Evolutionary conservation across 352 stramenopile genomes (phyloP).

Genomic region (Phytophthora meadii): DNA sequence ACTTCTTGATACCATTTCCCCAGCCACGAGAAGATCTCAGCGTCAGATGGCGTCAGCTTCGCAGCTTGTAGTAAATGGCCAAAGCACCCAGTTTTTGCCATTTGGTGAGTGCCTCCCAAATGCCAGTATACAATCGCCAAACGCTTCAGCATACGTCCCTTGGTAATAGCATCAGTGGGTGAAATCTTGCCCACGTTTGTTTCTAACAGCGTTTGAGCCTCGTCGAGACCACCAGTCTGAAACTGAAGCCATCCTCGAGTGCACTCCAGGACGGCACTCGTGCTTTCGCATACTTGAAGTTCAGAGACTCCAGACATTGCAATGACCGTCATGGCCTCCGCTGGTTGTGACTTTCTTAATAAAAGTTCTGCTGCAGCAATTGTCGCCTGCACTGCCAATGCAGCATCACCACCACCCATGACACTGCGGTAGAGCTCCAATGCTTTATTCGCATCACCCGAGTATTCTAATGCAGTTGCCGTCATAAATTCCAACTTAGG

Average conservation of each 20-base stretch:
- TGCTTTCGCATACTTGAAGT: slow-evolving; percentile 9
- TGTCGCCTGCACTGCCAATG: slow-evolving; percentile 39
- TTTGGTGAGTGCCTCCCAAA: slow-evolving; percentile 50
- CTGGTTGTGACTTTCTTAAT: slow-evolving; percentile 30
- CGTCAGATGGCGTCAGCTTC: slow-evolving; percentile 73
- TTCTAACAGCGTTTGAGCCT: slow-evolving; percentile 50
- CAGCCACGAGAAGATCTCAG: slow-evolving; percentile 74
- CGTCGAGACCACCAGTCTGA: slow-evolving; percentile 43
- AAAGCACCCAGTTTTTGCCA: slow-evolving; percentile 73
- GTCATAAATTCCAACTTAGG: slow-evolving; percentile 60
- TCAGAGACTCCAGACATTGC: slow-evolving; percentile 23
- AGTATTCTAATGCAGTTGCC: slow-evolving; percentile 61
- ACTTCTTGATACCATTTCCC: slow-evolving; percentile 82
- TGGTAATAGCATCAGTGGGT: slow-evolving; percentile 12
- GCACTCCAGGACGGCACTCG: slow-evolving; percentile 28
- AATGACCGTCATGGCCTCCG: slow-evolving; percentile 44
- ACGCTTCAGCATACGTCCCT: slow-evolving; percentile 64
- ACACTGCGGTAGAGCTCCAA: slow-evolving; percentile 51
- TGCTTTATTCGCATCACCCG: slow-evolving; percentile 51
- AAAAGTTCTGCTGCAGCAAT: slow-evolving; percentile 60
- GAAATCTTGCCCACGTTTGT: slow-evolving; percentile 41
- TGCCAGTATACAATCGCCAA: slow-evolving; percentile 84
- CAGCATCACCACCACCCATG: slow-evolving; percentile 29
- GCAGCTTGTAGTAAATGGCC: slow-evolving; percentile 68
- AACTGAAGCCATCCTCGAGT: slow-evolving; percentile 63